Base-by-base conservation (phyloP, 192 early-diverging fungal species). In the Linnemannia exigua region DNA sequence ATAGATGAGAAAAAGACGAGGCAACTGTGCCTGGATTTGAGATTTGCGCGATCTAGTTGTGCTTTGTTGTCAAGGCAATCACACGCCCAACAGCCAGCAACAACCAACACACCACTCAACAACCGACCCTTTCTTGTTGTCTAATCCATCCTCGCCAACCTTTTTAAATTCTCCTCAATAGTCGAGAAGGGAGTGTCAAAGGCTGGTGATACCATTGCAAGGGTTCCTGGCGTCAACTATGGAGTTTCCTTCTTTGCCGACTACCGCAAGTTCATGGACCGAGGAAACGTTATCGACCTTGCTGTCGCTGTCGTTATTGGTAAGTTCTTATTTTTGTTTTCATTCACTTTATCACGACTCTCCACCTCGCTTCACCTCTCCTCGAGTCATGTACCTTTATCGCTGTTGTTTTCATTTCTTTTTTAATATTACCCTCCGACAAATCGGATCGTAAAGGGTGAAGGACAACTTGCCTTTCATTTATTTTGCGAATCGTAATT, bases 301-400 rank as follows among this genome's bases (percentile, higher is more conserved):
- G 92, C 93, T 72, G 88, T 94, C 28, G 94, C 93, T 76, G 86
- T 95, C 68, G 88, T 95, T 79, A 93, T 95, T 61, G 94, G 93
- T 72, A 85, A 52, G n/a, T 80, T 80, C 20, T 90, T 89, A 74
- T 87, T 86, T 6, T 79, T n/a, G n/a, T n/a, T n/a, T n/a, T n/a
- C n/a, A n/a, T n/a, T 76, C 28, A 86, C 90, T 61, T 89, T 92
- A n/a, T 46, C 19, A 73, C 22, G 41, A 1, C 41, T 47, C 44
- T 33, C 35, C n/a, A n/a, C n/a, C n/a, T 47, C 22, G 8, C 20
- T 1, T 15, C 25, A 1, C 47, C 47, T 47, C 11, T 17, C 1
- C 8, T 12, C 17, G 5, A 69, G 28, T 44, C 28, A 63, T 63
- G 58, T 63, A 31, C 28, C n/a, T 63, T 15, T 63, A 6, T 63